Conservation (phyloP, 495 filamentous ascomycete genomes). For the Mytilinidion resinicola region DNA sequence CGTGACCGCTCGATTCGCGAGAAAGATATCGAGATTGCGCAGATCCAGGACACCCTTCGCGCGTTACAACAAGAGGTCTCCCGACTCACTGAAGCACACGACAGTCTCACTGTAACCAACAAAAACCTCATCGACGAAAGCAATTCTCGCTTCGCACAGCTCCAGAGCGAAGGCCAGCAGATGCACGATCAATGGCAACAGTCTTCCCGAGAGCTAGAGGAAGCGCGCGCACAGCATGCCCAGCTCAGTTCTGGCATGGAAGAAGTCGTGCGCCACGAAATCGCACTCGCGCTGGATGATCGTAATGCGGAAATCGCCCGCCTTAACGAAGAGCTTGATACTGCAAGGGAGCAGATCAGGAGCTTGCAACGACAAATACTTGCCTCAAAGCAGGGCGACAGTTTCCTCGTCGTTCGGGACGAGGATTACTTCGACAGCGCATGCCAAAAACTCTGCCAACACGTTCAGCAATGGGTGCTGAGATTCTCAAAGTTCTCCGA, state of each 20-base stretch:
- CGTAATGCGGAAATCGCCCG: conserved; percentile 74
- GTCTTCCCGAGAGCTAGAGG: conserved; percentile 54
- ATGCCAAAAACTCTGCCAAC: conserved; percentile 88
- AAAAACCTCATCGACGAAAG: conserved; percentile 57
- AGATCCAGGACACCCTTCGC: conserved; percentile 66
- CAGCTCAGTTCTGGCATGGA: conserved; percentile 60
- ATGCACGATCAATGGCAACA: conserved; percentile 44
- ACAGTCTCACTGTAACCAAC: conserved; percentile 65
- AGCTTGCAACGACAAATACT: conserved; percentile 79
- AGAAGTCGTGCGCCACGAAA: conserved; percentile 53
- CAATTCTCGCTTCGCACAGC: conserved; percentile 52
- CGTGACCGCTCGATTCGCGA: conserved; percentile 51
- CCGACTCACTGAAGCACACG: conserved; percentile 67
- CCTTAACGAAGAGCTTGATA: conserved; percentile 70
- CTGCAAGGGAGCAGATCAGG: conserved; percentile 68
- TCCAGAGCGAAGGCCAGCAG: conserved; percentile 50
- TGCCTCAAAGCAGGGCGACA: conserved; percentile 50
- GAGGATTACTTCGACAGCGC: conserved; percentile 91
- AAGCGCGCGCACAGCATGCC: conserved; percentile 51
- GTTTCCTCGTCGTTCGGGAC: conserved; percentile 72
- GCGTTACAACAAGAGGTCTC: conserved; percentile 72
- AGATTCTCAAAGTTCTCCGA: conserved; percentile 96
- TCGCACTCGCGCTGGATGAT: conserved; percentile 54
- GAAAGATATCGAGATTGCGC: conserved; percentile 71
- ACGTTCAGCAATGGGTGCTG: conserved; percentile 92